Percentiles rank a stretch among this genome's conserved stretches.
Conservation (phyloP, 139 green algal species). For the Chlorella sp. region DNA sequence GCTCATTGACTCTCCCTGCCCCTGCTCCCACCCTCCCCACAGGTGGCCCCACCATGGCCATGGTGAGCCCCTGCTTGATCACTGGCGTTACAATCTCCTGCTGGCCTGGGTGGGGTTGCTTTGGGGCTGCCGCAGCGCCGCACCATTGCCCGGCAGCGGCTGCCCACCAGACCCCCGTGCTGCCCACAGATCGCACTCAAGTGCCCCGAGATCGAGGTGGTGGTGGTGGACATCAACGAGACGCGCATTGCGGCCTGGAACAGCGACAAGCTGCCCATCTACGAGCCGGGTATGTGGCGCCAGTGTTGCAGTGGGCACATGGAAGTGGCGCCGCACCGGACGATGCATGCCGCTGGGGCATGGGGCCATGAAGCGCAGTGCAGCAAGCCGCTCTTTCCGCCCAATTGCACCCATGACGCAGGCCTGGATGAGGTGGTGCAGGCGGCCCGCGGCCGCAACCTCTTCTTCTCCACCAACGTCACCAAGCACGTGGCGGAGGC, state of each 20-base stretch:
- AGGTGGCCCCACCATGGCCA: constrained; percentile 79
- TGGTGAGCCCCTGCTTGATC: constrained; percentile 36
- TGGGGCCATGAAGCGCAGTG: too few species aligned
- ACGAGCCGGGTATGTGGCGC: constrained; percentile 77
- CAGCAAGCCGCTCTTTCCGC: too few species aligned
- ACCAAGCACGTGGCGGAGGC: constrained; percentile 93
- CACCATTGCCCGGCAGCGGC: not conserved
- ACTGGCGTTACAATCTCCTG: too few species aligned
- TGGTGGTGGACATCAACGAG: constrained; percentile 94
- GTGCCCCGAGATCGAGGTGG: constrained; percentile 95
- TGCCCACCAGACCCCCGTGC: not conserved
- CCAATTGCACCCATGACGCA: not conserved
- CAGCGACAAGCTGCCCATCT: constrained; percentile 97
- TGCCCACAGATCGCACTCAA: constrained; percentile 85
- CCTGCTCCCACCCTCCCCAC: not conserved
- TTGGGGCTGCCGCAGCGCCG: too few species aligned
- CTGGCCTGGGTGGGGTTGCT: too few species aligned
- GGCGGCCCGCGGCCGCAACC: constrained; percentile 82
- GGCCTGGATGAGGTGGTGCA: constrained; percentile 93
- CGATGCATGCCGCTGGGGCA: too few species aligned
- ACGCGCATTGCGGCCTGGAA: constrained; percentile 94
- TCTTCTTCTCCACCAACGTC: constrained; percentile 98
- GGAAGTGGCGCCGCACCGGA: too few species aligned
- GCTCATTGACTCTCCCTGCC: not conserved
- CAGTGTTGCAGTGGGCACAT: too few species aligned